Evolutionary conservation across 352 stramenopile species (phyloP).

Genomic region (Phytophthora sp.): DNA sequence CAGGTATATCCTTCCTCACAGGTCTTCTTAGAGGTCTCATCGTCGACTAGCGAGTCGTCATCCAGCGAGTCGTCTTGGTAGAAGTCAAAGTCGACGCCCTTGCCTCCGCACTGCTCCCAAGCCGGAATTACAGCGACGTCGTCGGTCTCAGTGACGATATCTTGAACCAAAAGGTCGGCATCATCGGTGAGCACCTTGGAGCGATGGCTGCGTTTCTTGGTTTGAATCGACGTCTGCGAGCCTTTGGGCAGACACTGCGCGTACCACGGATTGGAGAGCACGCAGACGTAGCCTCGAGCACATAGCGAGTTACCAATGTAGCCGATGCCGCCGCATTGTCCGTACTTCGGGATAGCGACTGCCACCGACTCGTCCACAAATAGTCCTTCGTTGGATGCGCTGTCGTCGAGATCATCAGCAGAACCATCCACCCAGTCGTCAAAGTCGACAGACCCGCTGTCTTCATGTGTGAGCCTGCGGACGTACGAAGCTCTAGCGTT

Average conservation of each 20-base stretch:
- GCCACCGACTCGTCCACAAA: conserved; percentile 1
- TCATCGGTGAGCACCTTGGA: conserved; percentile 9
- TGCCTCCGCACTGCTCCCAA: conserved; percentile 42
- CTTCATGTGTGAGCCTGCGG: conserved; percentile 14
- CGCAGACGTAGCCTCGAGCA: conserved; percentile 36
- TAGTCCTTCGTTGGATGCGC: background rate
- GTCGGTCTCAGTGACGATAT: background rate
- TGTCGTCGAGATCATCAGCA: conserved; percentile 16
- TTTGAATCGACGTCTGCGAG: background rate
- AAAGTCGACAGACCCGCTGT: conserved; percentile 15
- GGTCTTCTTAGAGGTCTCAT: conserved; percentile 22
- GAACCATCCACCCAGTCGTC: conserved; percentile 5
- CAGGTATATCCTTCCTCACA: conserved; percentile 43
- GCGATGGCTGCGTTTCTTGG: conserved; percentile 7
- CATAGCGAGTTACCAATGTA: conserved; percentile 26
- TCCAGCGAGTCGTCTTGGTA: conserved; percentile 13
- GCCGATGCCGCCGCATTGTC: conserved; percentile 34
- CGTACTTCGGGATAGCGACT: conserved; percentile 31
- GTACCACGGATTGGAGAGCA: conserved; percentile 45
- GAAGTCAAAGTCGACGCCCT: conserved; percentile 37
- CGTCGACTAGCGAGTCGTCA: conserved; percentile 7
- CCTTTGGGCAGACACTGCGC: conserved; percentile 46
- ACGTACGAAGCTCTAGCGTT: conserved; percentile 13
- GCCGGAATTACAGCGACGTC: conserved; percentile 9
- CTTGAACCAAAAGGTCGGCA: conserved; percentile 22